Evolutionary conservation across 495 filamentous ascomycete genomes (phyloP), one percentile per base, ranked within the genome.

Genomic region (Hypoxylon crocopeplum): DNA sequence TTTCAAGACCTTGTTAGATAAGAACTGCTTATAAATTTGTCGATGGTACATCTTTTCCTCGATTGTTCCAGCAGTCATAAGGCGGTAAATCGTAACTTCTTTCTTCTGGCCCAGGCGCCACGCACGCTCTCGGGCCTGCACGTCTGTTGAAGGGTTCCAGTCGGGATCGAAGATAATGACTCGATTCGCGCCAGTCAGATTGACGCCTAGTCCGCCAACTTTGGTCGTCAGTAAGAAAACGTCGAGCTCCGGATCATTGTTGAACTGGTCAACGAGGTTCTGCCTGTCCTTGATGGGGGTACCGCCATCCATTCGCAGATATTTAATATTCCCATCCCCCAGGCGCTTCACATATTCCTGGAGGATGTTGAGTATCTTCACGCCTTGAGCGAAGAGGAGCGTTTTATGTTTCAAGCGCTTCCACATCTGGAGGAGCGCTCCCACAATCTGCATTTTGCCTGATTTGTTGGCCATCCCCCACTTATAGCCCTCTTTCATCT

Each of bases 11-110:
- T 98, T 98, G 74, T 96, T 93, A 6, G 89, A 90, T 24, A 98
- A 77, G 65, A 96, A 96, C 61, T 96, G 92, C 72, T 98, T 98
- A 76, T 92, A 98, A 42, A 98, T 91, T 71, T 98, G 94, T 4
- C 94, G 88, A 69, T 98, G 94, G 53, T 97, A 98, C 33, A 98
- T 97, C 79, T 98, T 98, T 73, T 98, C 94, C 67, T 98, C 94
- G 25, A 98, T 98, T 0, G 94, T 97, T 12, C 93, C 93, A 1
- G 91, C 90, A n/a, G 91, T 94, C 89, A 98, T 92, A 32, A 98
- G 79, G 19, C 94, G 88, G 71, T 94, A 98, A 24, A 98, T 92
- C 0, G 88, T 92, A 15, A 98, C 94, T 38, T 96, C 90, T 40
- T 87, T 86, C 68, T 93, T 97, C 74, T 98, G 94, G 2, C 94